phyloP scores from a whole-genome alignment of 305 asterid species.

The Fraxinus albicans region DNA sequence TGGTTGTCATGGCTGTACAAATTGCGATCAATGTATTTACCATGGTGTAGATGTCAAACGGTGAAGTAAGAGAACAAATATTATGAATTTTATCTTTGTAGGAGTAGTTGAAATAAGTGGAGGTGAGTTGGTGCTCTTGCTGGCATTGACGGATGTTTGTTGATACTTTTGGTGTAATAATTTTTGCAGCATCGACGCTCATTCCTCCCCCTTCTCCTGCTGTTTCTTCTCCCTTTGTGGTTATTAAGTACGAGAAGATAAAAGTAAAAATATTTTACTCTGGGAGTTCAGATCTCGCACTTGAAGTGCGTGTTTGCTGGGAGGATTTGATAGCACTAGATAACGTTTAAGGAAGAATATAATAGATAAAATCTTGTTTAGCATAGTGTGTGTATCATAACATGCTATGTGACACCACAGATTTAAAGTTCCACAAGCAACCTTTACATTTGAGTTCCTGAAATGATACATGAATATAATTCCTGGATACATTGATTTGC shows the following conservation, averaged over 20 bases:
- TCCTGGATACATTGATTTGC: background rate
- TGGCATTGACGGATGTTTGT: background rate
- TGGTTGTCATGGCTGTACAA: background rate
- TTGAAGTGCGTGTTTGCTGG: background rate
- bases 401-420: background rate
- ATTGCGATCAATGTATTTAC: background rate
- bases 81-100: background rate
- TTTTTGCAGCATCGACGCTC: background rate
- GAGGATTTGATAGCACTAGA: background rate
- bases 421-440: background rate
- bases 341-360: background rate
- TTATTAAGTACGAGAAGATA: background rate
- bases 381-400: background rate
- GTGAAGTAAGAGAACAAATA: background rate
- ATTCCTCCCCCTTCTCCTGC: background rate
- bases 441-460: background rate
- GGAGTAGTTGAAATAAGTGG: background rate
- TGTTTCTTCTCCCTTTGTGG: background rate
- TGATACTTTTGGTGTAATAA: background rate
- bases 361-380: background rate
- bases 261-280: background rate
- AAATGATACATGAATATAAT: background rate
- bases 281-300: background rate
- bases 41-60: background rate
- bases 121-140: background rate